phyloP scores from a whole-genome alignment of 2,329 filamentous ascomycete genomes.

The Corynespora cassiicola region DNA sequence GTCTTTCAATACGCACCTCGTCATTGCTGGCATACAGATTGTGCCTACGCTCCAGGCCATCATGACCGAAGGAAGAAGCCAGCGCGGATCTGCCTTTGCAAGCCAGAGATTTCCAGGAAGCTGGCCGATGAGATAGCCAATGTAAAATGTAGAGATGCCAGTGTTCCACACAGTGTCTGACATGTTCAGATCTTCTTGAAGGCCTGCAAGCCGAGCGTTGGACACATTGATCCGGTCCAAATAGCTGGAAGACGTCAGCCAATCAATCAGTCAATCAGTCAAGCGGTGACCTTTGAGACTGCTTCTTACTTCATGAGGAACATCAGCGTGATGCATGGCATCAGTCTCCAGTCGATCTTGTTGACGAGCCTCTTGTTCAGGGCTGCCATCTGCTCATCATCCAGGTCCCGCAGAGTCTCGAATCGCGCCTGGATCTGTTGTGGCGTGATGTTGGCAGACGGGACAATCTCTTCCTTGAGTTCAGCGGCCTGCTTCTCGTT shows the following conservation, averaged over 20 bases:
- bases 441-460: slow-evolving; percentile 23
- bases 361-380: slow-evolving; percentile 36
- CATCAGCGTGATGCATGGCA: slow-evolving; percentile 40
- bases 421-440: slow-evolving; percentile 35
- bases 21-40: slow-evolving; percentile 53
- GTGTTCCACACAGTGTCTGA: slow-evolving; percentile 43
- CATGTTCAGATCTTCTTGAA: slow-evolving; percentile 46
- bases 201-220: slow-evolving; percentile 47
- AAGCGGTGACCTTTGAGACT: background rate
- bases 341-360: slow-evolving; percentile 36
- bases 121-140: slow-evolving; percentile 55
- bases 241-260: slow-evolving; percentile 35
- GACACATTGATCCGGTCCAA: slow-evolving; percentile 51
- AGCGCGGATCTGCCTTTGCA: slow-evolving; percentile 46
- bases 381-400: slow-evolving; percentile 29
- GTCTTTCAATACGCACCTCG: no score
- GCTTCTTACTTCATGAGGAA: slow-evolving; percentile 36
- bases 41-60: slow-evolving; percentile 53
- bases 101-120: slow-evolving; percentile 56
- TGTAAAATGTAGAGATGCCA: slow-evolving; percentile 54
- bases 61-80: slow-evolving; percentile 48
- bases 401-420: slow-evolving; percentile 28
- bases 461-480: slow-evolving; percentile 20
- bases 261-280: background rate
- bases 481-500: slow-evolving; percentile 21